These are phyloP conservation scores for Austroboletus niveus DNA, from an alignment of 1,284 basidiomycete species.

Conservation along the genomic window DNA sequence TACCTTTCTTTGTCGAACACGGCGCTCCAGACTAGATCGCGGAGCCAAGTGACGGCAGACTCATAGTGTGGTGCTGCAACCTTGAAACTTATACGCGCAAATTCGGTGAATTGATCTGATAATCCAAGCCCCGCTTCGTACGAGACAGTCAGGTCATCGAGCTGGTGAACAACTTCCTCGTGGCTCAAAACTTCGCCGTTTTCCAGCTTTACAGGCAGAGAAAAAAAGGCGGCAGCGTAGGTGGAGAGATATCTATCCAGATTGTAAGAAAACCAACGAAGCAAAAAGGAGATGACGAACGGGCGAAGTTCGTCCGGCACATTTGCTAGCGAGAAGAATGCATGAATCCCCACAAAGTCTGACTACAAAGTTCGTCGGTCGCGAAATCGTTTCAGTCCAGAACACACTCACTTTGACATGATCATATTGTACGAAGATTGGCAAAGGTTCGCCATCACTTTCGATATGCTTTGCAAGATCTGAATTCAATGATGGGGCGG, in stretches of 20 bases:
- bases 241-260: constrained; percentile 67
- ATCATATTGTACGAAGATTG: constrained; percentile 93
- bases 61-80: constrained; percentile 84
- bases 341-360: constrained; percentile 85
- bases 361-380: constrained; percentile 53
- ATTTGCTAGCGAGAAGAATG: constrained; percentile 72
- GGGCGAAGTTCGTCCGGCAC: constrained; percentile 75
- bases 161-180: constrained; percentile 88
- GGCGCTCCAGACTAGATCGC: constrained; percentile 83
- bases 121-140: constrained; percentile 81
- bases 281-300: constrained; percentile 43
- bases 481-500: constrained; percentile 27
- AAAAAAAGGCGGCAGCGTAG: constrained; percentile 89
- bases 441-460: constrained; percentile 64
- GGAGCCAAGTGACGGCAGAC: constrained; percentile 83
- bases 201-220: constrained; percentile 76
- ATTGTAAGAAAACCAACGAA: constrained; percentile 5
- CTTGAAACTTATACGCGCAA: constrained; percentile 76
- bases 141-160: constrained; percentile 90
- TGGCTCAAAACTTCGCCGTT: constrained; percentile 74
- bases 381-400: constrained; percentile 3
- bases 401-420: constrained; percentile 67
- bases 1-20: constrained; percentile 85
- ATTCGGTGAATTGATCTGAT: constrained; percentile 71
- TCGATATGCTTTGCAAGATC: constrained; percentile 67